Base-by-base conservation (phyloP, 2,329 filamentous ascomycete species). In the Aspergillaceae sp. region DNA sequence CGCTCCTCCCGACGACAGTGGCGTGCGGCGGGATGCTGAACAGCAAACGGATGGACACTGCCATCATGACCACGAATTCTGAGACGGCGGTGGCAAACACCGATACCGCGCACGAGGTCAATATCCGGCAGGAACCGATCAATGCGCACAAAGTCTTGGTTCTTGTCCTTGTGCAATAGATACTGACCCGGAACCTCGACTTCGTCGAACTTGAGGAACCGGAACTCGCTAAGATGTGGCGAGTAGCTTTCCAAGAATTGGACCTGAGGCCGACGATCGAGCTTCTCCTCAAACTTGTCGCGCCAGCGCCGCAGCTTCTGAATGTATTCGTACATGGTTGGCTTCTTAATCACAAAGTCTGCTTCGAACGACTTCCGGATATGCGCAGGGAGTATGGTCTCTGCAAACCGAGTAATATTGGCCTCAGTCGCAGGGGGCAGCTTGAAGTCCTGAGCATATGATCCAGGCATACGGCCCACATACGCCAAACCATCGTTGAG, bases 131-230 rank as follows among this genome's bases (percentile, higher is more conserved):
- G 71, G 79, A 98, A 98, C 27, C 91, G 85, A 65, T 98, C 94
- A 54, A 98, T 97, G 40, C 90, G 85, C 54, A 98, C 84, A 63
- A 99, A 98, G 65, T 98, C 92, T 58, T 94, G 89, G 66, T 98
- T 98, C 78, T 97, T 98, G 60, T 99, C 94, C 67, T 92, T 94
- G 71, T 96, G 92, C 63, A 94, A 84, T 52, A 96, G 73, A 66
- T 99, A 99, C 64, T 99, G 92, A 0, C 92, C 92, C 3, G 94
- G 94, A 33, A 99, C 82, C 68, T 99, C 92, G 8, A 99, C 91
- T 59, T 98, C 94, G 61, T 99, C 92, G 56, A 98, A 96, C 66
- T 96, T 97, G 65, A 92, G 84, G 74, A 95, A 98, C 35, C 88
- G 80, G 75, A 98, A 98, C 63, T 97, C 92, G 69, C 88, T 95